Evolutionary conservation across 345 rosid species (phyloP).

Genomic region (Nasturtium officinale): DNA sequence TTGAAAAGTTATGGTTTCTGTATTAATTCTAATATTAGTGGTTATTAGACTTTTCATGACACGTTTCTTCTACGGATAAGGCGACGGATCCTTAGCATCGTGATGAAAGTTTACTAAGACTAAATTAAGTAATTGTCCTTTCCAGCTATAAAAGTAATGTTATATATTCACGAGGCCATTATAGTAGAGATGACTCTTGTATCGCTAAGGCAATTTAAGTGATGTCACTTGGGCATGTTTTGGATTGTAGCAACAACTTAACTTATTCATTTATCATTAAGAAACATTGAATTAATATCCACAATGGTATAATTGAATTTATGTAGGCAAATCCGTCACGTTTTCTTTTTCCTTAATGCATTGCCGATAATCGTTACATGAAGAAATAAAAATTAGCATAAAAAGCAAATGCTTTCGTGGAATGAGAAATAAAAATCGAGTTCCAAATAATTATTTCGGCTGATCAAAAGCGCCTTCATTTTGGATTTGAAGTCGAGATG

Average conservation of each 20-base stretch:
- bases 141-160: constrained; percentile 16
- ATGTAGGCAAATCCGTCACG: constrained; percentile 22
- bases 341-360: constrained; percentile 14
- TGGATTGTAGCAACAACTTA: constrained; percentile 26
- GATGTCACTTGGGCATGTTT: not conserved
- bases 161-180: constrained; percentile 13
- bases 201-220: not conserved
- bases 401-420: constrained; percentile 23
- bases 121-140: constrained; percentile 6
- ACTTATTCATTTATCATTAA: constrained; percentile 11
- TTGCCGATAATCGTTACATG: not conserved
- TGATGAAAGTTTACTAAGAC: not conserved
- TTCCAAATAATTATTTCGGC: not conserved
- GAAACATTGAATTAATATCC: not conserved
- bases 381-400: not conserved
- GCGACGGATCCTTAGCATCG: constrained; percentile 6
- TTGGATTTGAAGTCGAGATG: not conserved
- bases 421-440: not conserved
- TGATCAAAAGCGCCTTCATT: not conserved
- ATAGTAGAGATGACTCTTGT: constrained; percentile 20
- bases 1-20: not conserved
- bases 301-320: not conserved
- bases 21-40: not conserved
- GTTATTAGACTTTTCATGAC: constrained; percentile 1
- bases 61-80: constrained; percentile 27